Percentiles rank a stretch among this genome's conserved stretches.
Evolutionary conservation across 306 rosid species (phyloP).

Genomic region (Inga leiocalycina): DNA sequence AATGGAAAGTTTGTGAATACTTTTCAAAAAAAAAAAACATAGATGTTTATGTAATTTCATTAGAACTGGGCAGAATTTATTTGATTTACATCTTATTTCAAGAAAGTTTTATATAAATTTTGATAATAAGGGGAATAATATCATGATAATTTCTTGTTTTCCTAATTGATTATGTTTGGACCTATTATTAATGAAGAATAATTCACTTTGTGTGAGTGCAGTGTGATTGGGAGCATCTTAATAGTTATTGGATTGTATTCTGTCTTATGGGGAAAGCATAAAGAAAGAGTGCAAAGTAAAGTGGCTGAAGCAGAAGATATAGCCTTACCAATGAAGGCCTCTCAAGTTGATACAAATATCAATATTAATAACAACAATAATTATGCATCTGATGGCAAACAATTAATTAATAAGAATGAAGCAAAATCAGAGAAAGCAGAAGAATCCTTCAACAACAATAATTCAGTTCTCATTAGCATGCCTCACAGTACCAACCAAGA

Average conservation of each 20-base stretch:
- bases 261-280: conserved; percentile 91
- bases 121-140: background rate
- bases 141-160: too few relatives aligned
- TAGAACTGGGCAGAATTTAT: background rate
- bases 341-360: conserved; percentile 31
- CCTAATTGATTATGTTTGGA: background rate
- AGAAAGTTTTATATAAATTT: background rate
- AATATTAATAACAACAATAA: background rate
- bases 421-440: conserved; percentile 22
- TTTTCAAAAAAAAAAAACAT: too few relatives aligned
- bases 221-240: conserved; percentile 60
- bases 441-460: conserved; percentile 17
- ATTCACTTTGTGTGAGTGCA: conserved; percentile 38
- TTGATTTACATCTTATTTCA: too few relatives aligned
- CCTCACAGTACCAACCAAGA: conserved; percentile 21
- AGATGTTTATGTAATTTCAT: background rate
- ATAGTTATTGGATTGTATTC: conserved; percentile 75
- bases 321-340: conserved; percentile 51
- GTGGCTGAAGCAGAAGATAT: conserved; percentile 41
- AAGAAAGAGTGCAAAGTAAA: conserved; percentile 50
- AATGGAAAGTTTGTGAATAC: too few relatives aligned
- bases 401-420: conserved; percentile 5
- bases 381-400: background rate
- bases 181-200: background rate
- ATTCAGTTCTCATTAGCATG: conserved; percentile 37